Base-by-base conservation (phyloP, 176 grass and related monocot genomes). In the Bromus sterilis region DNA sequence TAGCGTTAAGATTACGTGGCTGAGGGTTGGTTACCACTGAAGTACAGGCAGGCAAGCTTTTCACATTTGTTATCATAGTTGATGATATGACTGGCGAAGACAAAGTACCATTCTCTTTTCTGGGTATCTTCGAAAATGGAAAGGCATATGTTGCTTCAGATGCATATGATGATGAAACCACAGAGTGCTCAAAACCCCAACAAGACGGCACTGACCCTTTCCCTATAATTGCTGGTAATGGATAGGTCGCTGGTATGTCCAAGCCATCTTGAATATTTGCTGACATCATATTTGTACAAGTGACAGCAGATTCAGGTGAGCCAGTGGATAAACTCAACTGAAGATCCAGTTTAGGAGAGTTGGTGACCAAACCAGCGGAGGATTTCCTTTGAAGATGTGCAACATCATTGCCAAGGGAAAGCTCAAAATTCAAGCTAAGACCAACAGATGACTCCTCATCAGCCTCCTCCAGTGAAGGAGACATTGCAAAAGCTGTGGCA, bases 251-350 rank as follows among this genome's bases (percentile, higher is more conserved):
- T 79, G 62, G 20, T 28, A 66, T 84, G 23, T 62, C 66, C 41
- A 78, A 75, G 40, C 58, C 82, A 64, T 61, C 55, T 9, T 66
- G 44, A 66, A 56, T 21, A 74, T 74, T 81, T 80, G 62, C 65
- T 29, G 79, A 69, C 62, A 71, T 71, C 62, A 80, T 37, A 35
- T 66, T 79, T 57, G 70, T 48, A 73, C 87, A 72, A 41, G 71
- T 87, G 63, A 91, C 35, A 86, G 77, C 76, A 70, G 97, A 95
- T 81, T 89, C 83, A 75, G 89, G 84, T 44, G 84, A 86, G 10
- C 84, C 74, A 77, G 89, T 91, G 67, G 89, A 87, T 81, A 93
- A 89, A 91, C 87, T 90, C 78, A 96, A 74, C 28, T 96, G 75
- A 76, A 99, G 89, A 89, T 96, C 87, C 37, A 93, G 57, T 34